Conservation (phyloP, 768 basidiomycete species). For the Pleurotus pulmonarius region DNA sequence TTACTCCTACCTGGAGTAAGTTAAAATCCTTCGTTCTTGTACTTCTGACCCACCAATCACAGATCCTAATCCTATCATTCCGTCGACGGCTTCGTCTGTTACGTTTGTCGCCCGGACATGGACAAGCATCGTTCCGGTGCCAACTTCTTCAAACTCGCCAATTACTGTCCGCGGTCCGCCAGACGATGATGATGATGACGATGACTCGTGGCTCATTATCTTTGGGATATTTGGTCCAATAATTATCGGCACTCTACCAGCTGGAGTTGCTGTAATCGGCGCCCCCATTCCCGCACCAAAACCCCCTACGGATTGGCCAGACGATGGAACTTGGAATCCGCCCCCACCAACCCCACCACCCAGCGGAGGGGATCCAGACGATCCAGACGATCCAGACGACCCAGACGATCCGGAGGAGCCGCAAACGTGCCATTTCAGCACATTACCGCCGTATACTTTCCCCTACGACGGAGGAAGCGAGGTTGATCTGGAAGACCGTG, state of each 20-base stretch:
- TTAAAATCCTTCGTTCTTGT: neutral
- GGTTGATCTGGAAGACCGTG: neutral
- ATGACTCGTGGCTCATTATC: neutral
- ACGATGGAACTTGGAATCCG: neutral
- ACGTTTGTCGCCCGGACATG: neutral
- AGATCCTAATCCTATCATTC: slow-evolving; percentile 1
- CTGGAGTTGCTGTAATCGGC: neutral
- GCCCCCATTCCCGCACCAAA: neutral
- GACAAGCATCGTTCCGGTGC: neutral
- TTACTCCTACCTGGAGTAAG: neutral
- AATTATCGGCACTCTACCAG: neutral
- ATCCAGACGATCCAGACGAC: no score
- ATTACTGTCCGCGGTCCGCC: neutral
- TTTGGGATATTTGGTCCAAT: neutral
- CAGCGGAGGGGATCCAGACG: neutral
- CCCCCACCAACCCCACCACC: neutral
- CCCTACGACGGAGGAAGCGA: neutral
- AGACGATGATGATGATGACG: neutral
- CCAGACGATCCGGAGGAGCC: neutral
- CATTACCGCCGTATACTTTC: neutral
- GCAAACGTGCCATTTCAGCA: neutral
- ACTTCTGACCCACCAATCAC: neutral
- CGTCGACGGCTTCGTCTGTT: neutral
- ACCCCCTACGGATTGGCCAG: neutral
- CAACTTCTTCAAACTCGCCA: neutral